Evolutionary conservation across 2,329 filamentous ascomycete genomes (phyloP).

Genomic region (Magnaporthiopsis incrustans): DNA sequence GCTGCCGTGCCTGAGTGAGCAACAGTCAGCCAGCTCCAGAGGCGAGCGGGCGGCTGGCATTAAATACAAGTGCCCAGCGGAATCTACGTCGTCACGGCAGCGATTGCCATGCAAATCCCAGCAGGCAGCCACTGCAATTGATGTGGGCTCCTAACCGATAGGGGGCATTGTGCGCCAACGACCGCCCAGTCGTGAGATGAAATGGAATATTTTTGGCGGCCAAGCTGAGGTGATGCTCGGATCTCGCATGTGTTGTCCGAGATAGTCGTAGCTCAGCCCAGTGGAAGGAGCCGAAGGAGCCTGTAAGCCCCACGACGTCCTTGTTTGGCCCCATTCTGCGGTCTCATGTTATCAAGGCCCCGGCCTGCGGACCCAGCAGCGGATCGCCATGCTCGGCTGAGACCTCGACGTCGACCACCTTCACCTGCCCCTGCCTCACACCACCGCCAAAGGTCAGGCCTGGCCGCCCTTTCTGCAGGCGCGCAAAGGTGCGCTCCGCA

Average conservation of each 20-base stretch:
- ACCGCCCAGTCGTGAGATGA: background rate
- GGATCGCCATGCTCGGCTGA: background rate
- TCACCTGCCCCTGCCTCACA: background rate
- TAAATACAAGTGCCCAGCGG: background rate
- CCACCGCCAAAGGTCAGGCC: conserved; percentile 9
- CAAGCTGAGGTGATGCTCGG: background rate
- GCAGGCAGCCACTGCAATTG: too few species aligned
- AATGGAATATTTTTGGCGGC: background rate
- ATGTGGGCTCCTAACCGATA: too few species aligned
- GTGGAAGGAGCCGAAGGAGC: too few species aligned
- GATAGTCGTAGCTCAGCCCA: too few species aligned
- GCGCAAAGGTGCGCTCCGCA: conserved; percentile 15
- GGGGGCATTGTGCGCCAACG: background rate
- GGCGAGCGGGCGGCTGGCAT: background rate
- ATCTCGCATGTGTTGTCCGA: too few species aligned
- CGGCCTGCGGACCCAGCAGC: too few species aligned
- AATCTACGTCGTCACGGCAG: background rate
- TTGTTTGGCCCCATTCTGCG: too few species aligned
- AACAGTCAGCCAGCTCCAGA: background rate
- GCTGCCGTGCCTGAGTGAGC: background rate
- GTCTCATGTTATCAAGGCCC: too few species aligned
- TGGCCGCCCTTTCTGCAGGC: conserved; percentile 14
- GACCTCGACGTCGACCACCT: background rate
- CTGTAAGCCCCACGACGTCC: too few species aligned
- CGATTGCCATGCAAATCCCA: background rate